Evolutionary conservation across 768 basidiomycete genomes (phyloP).

Genomic region (Daedaleopsis sinensis): DNA sequence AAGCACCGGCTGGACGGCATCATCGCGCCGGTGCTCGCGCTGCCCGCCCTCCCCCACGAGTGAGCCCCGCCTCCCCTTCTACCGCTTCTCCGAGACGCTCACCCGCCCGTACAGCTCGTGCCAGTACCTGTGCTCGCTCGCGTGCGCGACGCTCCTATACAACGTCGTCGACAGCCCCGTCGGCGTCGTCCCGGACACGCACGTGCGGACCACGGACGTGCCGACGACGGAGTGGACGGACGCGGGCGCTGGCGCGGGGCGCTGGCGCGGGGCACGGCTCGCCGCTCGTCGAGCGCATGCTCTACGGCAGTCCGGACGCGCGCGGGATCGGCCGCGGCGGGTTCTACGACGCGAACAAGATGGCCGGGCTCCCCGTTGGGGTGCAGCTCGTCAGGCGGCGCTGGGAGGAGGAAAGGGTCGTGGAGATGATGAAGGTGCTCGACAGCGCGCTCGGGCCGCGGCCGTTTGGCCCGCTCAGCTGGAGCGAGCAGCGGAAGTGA

Average conservation of each 20-base stretch:
- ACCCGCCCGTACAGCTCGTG: neutral
- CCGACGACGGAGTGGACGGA: constrained; percentile 63
- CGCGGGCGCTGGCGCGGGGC: constrained; percentile 34
- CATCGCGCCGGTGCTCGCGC: constrained; percentile 72
- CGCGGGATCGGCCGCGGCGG: constrained; percentile 24
- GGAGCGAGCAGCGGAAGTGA: constrained; percentile 34
- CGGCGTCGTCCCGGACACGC: constrained; percentile 78
- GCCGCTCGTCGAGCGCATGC: constrained; percentile 53
- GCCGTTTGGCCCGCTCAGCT: constrained; percentile 65
- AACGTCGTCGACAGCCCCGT: constrained; percentile 77
- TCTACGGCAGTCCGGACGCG: constrained; percentile 49
- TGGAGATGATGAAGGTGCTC: constrained; percentile 79
- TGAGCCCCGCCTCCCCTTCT: constrained; percentile 31
- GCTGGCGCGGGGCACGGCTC: constrained; percentile 59
- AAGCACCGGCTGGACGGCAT: constrained; percentile 70
- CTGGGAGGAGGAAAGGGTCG: constrained; percentile 85
- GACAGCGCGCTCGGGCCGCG: constrained; percentile 68
- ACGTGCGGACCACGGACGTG: constrained; percentile 68
- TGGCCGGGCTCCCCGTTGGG: constrained; percentile 80
- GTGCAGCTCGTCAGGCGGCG: constrained; percentile 78
- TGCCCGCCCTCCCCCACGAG: constrained; percentile 76
- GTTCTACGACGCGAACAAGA: constrained; percentile 68
- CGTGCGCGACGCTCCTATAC: constrained; percentile 48
- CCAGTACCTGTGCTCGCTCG: constrained; percentile 3
- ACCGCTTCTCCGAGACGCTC: constrained; percentile 11